Percentiles rank a stretch among this genome's conserved stretches.
Conservation (phyloP, 306 rosid genomes). For the Medicago arabica region DNA sequence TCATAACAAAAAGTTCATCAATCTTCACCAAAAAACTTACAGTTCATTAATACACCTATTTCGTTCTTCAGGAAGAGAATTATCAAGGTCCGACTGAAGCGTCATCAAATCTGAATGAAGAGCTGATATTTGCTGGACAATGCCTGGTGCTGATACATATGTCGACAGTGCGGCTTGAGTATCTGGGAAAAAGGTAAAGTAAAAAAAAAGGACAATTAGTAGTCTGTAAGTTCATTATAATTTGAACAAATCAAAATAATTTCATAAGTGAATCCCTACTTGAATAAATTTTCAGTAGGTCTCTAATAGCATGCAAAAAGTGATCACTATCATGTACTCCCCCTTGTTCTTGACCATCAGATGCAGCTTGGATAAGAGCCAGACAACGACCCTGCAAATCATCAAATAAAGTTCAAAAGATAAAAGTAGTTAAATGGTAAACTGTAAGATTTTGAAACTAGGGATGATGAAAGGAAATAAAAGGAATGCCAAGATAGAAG, state of each 20-base stretch:
- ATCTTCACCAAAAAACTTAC: conserved; percentile 58
- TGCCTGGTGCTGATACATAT: conserved; percentile 97
- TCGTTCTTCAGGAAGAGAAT: conserved; percentile 96
- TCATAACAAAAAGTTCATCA: conserved; percentile 10
- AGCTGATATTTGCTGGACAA: conserved; percentile 89
- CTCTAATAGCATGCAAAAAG: conserved; percentile 95
- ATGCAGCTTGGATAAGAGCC: conserved; percentile 91
- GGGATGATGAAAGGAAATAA: conserved; percentile 21
- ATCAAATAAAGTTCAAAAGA: conserved; percentile 33
- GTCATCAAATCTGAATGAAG: conserved; percentile 84
- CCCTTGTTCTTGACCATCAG: conserved; percentile 95
- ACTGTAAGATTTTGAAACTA: conserved; percentile 13
- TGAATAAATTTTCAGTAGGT: conserved; percentile 90
- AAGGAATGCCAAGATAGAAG: conserved; percentile 27
- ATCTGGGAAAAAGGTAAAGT: conserved; percentile 56
- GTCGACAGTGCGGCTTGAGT: conserved; percentile 82
- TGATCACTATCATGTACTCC: conserved; percentile 95
- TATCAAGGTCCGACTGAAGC: conserved; percentile 89
- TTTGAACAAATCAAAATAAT: conserved; percentile 32
- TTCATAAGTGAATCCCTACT: conserved; percentile 53
- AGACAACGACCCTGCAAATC: conserved; percentile 77
- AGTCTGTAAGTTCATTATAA: conserved; percentile 35
- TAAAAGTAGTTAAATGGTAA: conserved; percentile 6
- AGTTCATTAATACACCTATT: conserved; percentile 92
- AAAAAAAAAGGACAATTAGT: conserved; percentile 34